Evolutionary conservation across 768 basidiomycete genomes (phyloP).

Genomic region (Suillus weaverae): DNA sequence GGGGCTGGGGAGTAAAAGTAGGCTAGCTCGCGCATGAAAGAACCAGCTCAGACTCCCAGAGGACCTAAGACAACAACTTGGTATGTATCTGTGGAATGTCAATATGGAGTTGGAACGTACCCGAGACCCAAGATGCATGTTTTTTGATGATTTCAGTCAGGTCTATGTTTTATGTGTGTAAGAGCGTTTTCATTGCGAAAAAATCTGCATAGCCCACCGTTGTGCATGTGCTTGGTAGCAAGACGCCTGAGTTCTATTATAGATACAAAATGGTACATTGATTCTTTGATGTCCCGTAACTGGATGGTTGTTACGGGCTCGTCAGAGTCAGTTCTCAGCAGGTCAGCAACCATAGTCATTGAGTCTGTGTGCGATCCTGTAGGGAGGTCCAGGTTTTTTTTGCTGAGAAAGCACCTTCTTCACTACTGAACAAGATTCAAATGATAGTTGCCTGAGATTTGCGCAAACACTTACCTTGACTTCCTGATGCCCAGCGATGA

Average conservation of each 20-base stretch:
- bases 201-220: conserved; percentile 47
- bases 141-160: conserved; percentile 81
- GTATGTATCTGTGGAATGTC: conserved; percentile 4
- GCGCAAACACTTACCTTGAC: conserved; percentile 24
- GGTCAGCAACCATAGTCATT: conserved; percentile 78
- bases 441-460: not conserved
- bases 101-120: conserved; percentile 37
- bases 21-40: conserved; percentile 85
- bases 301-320: conserved; percentile 23
- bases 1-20: conserved; percentile 77
- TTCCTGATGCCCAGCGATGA: conserved; percentile 24
- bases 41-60: conserved; percentile 81
- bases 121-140: conserved; percentile 89
- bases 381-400: conserved; percentile 90
- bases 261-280: conserved; percentile 74
- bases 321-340: conserved; percentile 41
- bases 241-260: conserved; percentile 63
- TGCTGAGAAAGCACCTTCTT: conserved; percentile 74
- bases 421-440: conserved; percentile 8
- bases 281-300: conserved; percentile 65
- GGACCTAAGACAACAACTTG: conserved; percentile 58
- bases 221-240: conserved; percentile 62
- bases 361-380: conserved; percentile 87
- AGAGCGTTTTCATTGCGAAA: not conserved
- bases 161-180: conserved; percentile 43